Evolutionary conservation across 225 moss, liverwort and hornwort species (phyloP), one percentile per base, ranked within the genome.

Genomic region (Lunularia cruciata): DNA sequence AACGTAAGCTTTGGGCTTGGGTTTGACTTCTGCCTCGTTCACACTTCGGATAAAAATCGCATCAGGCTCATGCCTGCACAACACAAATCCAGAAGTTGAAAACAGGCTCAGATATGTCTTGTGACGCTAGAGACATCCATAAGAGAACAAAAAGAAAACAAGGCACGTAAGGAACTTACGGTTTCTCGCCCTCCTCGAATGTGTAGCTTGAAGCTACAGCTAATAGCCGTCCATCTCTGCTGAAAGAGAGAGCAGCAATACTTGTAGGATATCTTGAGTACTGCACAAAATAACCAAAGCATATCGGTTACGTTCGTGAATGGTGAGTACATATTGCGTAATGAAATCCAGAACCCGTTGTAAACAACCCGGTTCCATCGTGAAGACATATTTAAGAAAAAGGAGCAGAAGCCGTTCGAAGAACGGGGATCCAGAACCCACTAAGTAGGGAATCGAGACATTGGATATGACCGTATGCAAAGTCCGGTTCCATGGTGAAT

Each of bases 201-300:
- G 92, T 96, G 78, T 96, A 96, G 81, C 96, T 92, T 46, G 92
- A 96, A 25, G 96, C 96, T 42, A 92, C 90, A 30, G 96, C 96
- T 72, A 96, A 87, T 22, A 96, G 90, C 27, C 92, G 90, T 55
- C 96, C 96, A 80, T 96, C 96, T 77, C 96, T 90, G 76, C 92
- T 96, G 75, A 96, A 96, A 52, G 96, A 92, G 28, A 96, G 88
- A 57, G 90, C 88, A 68, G 96, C 92, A 73, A 96, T 89, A 68
- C 96, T 92, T 36, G 92, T 86, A 30, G 90, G 89, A 81, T 96
- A 92, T 77, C 85, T 90, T 37, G 96, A 85, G 73, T 90, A 96
- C 90, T 96, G 94, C 84, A 74, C 65, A 79, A 35, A 26, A 61
- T 12, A 37, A 45, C 35, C 13, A 8, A 57, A 32, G 34, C 0